Evolutionary conservation across 1,284 basidiomycete genomes (phyloP).

Genomic region (Cyathus olla): DNA sequence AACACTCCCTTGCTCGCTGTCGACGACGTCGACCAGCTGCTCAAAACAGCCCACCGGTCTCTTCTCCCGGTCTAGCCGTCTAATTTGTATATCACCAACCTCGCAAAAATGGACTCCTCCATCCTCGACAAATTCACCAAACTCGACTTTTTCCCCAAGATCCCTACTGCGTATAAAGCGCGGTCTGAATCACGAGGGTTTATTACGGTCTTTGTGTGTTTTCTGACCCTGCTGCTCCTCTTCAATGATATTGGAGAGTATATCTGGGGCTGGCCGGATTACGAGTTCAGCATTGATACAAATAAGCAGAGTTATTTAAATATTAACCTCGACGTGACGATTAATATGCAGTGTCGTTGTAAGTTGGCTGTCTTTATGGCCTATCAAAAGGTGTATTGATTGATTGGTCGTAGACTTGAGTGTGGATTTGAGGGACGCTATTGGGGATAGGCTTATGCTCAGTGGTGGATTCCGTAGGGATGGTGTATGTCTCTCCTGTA

Average conservation of each 20-base stretch:
- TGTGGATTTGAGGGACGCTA: conserved; percentile 91
- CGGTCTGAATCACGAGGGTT: conserved; percentile 90
- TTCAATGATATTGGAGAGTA: conserved; percentile 92
- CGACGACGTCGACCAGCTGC: no score
- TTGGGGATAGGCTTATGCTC: conserved; percentile 92
- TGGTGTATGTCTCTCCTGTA: conserved; percentile 64
- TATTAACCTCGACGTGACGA: conserved; percentile 91
- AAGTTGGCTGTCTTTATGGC: conserved; percentile 44
- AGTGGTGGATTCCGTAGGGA: conserved; percentile 88
- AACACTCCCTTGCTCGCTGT: no score
- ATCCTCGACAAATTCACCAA: conserved; percentile 63
- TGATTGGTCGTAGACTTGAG: conserved; percentile 69
- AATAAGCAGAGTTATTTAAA: conserved; percentile 73
- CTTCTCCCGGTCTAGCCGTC: no score
- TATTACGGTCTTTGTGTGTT: conserved; percentile 83
- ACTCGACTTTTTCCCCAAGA: conserved; percentile 91
- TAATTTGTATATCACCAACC: no score
- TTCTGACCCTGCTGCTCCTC: conserved; percentile 80
- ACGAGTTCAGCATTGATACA: conserved; percentile 86
- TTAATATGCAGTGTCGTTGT: conserved; percentile 95
- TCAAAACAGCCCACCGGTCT: no score
- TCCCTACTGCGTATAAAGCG: conserved; percentile 89
- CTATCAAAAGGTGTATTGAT: no score
- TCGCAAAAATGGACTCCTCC: conserved; percentile 62
- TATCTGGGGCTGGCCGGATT: conserved; percentile 92